Base-by-base conservation (phyloP, 495 filamentous ascomycete species). In the Penicillium simplicissimum region DNA sequence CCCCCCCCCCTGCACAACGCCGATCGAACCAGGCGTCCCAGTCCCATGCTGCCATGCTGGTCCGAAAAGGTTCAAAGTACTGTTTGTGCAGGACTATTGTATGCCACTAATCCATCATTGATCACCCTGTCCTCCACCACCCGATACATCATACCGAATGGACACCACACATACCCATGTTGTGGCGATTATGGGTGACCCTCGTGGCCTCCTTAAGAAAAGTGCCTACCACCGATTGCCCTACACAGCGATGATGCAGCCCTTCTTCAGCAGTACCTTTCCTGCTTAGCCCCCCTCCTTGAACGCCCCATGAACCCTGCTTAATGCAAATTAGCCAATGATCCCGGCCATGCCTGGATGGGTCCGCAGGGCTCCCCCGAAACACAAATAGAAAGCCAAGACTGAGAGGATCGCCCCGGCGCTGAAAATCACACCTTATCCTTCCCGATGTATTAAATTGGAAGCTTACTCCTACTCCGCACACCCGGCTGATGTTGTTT, bases 261-360 rank as follows among this genome's bases (percentile, higher is more conserved):
- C 42, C 42, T 45, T 45, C 42, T 45, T 45, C 42, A 45, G 42
- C 42, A 45, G 23, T 45, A 45, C 42, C 9, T 45, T 45, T 45
- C 19, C 42, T 15, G 4, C 13, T 45, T 11, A 21, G 42, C 42
- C 42, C 42, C 42, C n/a, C 40, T 3, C n/a, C n/a, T 19, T 17
- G 17, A 11, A 8, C 23, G 11, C 14, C 45, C 19, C 45, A 49
- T 31, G 13, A 49, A 49, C 45, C 45, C 45, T 49, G 45, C 23
- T 15, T 49, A 49, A 49, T 49, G 45, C 45, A 31, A 25, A 25
- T 49, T 14, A 49, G 21, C 45, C 45, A 45, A 45, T 45, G 42
- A 45, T 21, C 17, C 42, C 17, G 42, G 42, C 19, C 11, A 2
- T n/a, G 11, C 23, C 23, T 49, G 13, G 45, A 10, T n/a, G 45